Base-by-base conservation (phyloP, 768 basidiomycete species). In the Boletellus emodensis region DNA sequence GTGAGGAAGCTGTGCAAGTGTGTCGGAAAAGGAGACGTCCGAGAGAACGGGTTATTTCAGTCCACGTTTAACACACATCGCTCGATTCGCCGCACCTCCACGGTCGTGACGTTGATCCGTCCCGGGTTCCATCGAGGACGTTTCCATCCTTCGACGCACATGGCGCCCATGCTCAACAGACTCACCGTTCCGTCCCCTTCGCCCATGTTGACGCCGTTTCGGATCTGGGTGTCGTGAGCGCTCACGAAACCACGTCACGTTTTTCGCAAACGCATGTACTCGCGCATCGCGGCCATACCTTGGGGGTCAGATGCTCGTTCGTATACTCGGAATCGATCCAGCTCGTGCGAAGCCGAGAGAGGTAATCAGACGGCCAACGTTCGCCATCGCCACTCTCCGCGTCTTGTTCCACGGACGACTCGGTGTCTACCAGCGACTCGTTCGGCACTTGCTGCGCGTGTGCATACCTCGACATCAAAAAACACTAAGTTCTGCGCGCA, bases 71-170 rank as follows among this genome's bases (percentile, higher is more conserved):
- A 11, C 20, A 51, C 10, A 17, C 34, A 42, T 35, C 39, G 35
- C n/a, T 36, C 28, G 34, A 17, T 41, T 47, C 42, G 6, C 57
- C 73, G 55, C 58, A 93, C 88, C 81, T 94, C 92, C 49, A 94
- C 82, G 14, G 94, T 95, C 22, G 84, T 82, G 42, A 97, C 72
- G 58, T 82, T 79, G 63, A 96, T 92, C n/a, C 86, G 79, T 12
- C 82, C 87, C 1, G 95, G 95, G 67, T 97, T 98, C 91, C 92
- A 97, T 47, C 84, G 75, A 54, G 78, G 78, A 49, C 84, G 75
- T 67, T 88, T 89, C 95, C 94, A 96, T 7, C 94, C 95, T 62
- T 93, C 91, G 11, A 88, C 85, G 61, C 95, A 97, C 93, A 98
- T 96, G n/a, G 89, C 83, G 14, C 94, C 95, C 46, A 94, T 75